A percentile compares a stretch with the other conserved stretches of the same genome.
Conservation (phyloP, 2,329 filamentous ascomycete species). For the Mollisia scopiformis region DNA sequence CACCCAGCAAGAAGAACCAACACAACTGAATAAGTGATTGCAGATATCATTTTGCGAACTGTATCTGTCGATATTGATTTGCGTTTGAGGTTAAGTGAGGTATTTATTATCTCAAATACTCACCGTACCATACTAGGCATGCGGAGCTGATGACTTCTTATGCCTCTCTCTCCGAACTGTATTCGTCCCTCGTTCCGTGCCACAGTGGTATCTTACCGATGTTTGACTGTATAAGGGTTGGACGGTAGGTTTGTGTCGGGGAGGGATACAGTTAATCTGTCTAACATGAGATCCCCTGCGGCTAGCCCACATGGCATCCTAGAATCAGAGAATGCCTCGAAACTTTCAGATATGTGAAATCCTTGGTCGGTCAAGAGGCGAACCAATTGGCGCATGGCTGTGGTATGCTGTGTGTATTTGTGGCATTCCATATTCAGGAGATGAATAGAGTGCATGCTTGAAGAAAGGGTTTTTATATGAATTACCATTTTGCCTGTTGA, state of each 20-base stretch:
- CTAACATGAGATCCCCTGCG: neutral
- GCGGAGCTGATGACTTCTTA: neutral
- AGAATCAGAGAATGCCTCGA: neutral
- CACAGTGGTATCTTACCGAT: neutral
- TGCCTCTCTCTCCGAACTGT: neutral
- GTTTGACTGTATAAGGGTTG: neutral
- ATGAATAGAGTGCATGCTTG: slow-evolving; percentile 14
- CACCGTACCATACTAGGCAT: neutral
- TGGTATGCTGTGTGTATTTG: neutral
- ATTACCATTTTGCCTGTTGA: slow-evolving; percentile 23
- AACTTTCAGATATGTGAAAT: neutral
- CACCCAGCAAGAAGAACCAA: slow-evolving; percentile 9
- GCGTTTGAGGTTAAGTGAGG: neutral
- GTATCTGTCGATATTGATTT: neutral
- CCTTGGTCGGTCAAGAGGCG: neutral
- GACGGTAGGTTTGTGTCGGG: neutral
- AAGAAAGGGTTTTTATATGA: slow-evolving; percentile 17
- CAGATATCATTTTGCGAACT: neutral
- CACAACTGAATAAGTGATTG: neutral
- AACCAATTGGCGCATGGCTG: no score
- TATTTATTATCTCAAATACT: neutral
- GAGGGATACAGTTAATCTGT: neutral
- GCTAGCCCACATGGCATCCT: neutral
- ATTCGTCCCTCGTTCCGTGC: neutral
- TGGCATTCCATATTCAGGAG: slow-evolving; percentile 16